These are phyloP conservation scores for Candida smagusa DNA, from an alignment of 1,139 yeast genomes.

Conservation along the genomic window DNA sequence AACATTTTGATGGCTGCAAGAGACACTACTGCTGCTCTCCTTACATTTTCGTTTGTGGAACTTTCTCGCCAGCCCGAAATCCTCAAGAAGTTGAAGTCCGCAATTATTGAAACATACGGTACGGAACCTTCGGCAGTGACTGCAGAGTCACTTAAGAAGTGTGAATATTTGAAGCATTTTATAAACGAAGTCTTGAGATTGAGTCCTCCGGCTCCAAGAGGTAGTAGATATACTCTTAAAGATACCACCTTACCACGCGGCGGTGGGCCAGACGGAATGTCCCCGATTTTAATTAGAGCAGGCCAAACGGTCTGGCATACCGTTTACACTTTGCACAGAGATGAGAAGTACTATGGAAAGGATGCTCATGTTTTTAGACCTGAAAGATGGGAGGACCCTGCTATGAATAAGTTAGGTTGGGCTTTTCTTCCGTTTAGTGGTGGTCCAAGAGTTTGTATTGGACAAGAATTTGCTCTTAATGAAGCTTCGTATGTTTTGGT, in stretches of 20 bases:
- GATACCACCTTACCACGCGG: conserved; percentile 51
- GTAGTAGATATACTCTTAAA: conserved; percentile 42
- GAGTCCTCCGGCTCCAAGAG: conserved; percentile 55
- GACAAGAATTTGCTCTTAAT: conserved; percentile 57
- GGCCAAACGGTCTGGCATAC: conserved; percentile 43
- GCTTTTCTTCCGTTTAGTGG: conserved; percentile 57
- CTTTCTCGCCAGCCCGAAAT: conserved; percentile 39
- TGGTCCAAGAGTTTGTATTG: conserved; percentile 58
- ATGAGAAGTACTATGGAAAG: conserved; percentile 42
- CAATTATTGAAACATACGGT: conserved; percentile 33
- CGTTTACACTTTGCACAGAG: conserved; percentile 48
- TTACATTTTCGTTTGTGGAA: conserved; percentile 41
- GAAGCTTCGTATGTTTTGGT: conserved; percentile 48
- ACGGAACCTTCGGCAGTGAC: conserved; percentile 21
- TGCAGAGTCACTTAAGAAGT: conserved; percentile 48
- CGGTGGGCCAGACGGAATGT: conserved; percentile 42
- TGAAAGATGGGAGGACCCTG: conserved; percentile 45
- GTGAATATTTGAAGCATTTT: conserved; percentile 44
- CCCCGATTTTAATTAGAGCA: conserved; percentile 45
- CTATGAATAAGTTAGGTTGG: conserved; percentile 43
- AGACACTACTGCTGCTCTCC: conserved; percentile 47
- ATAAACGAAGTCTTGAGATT: conserved; percentile 50
- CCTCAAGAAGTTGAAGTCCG: conserved; percentile 31
- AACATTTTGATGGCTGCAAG: conserved; percentile 46
- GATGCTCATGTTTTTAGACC: conserved; percentile 48